Conservation (phyloP, 2,329 filamentous ascomycete genomes). For the Trichoderma brevicompactum region DNA sequence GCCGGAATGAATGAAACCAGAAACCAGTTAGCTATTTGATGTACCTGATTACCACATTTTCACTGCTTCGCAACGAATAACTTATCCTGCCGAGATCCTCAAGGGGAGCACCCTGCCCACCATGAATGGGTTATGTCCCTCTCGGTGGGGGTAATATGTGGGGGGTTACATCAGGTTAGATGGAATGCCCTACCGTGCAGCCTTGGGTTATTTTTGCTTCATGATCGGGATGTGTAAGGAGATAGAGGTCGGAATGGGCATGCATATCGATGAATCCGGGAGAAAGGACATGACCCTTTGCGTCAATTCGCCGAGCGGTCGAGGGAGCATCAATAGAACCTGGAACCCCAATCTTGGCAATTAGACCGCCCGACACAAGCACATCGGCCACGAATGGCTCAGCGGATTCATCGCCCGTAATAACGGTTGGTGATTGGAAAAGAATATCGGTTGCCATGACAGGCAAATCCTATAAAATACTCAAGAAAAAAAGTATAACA, state of each 20-base stretch:
- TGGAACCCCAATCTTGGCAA: slow-evolving; percentile 32
- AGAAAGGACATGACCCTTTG: slow-evolving; percentile 32
- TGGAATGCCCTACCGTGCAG: slow-evolving; percentile 33
- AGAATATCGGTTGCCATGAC: slow-evolving; percentile 30
- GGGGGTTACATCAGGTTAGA: slow-evolving; percentile 11
- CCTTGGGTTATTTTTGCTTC: slow-evolving; percentile 37
- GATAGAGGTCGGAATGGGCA: slow-evolving; percentile 36
- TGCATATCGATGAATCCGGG: slow-evolving; percentile 38
- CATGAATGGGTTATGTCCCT: neutral
- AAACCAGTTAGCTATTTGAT: neutral
- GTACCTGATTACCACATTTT: neutral
- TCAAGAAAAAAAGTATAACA: neutral
- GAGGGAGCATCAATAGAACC: slow-evolving; percentile 29
- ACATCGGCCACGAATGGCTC: slow-evolving; percentile 34
- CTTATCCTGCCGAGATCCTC: neutral
- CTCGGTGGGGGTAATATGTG: slow-evolving; percentile 6
- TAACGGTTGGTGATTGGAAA: slow-evolving; percentile 33
- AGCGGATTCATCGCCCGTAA: slow-evolving; percentile 33
- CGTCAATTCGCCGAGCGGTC: slow-evolving; percentile 31
- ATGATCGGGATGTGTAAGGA: slow-evolving; percentile 34
- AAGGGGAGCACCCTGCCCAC: neutral
- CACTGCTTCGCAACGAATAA: neutral
- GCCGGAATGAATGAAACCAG: neutral
- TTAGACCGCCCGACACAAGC: slow-evolving; percentile 31
- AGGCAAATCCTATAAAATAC: neutral